Conservation (phyloP, 1,284 basidiomycete genomes). For the Thecaphora frezii region DNA sequence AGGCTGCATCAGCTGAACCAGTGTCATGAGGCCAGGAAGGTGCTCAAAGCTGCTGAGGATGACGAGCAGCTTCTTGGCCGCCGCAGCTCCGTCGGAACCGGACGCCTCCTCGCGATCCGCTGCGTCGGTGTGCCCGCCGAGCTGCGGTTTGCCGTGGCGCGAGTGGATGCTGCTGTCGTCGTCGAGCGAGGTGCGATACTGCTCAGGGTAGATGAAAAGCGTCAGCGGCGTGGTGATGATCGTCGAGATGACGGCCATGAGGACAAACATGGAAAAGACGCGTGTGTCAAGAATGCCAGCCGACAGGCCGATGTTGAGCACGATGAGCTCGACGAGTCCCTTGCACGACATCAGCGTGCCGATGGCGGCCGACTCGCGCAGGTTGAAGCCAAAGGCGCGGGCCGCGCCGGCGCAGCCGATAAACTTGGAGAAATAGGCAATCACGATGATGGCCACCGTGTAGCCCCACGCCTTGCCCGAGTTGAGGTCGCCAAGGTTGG, state of each 20-base stretch:
- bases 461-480: slow-evolving; percentile 76
- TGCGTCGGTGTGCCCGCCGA: slow-evolving; percentile 5
- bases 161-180: slow-evolving; percentile 17
- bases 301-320: slow-evolving; percentile 82
- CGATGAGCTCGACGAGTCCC: slow-evolving; percentile 75
- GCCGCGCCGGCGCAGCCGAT: slow-evolving; percentile 65
- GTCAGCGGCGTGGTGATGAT: slow-evolving; percentile 87
- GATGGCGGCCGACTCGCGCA: slow-evolving; percentile 79
- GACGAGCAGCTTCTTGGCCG: slow-evolving; percentile 68
- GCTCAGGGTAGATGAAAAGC: slow-evolving; percentile 71
- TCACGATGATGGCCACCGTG: slow-evolving; percentile 74
- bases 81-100: slow-evolving; percentile 12
- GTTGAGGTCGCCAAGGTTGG: slow-evolving; percentile 70
- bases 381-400: slow-evolving; percentile 69
- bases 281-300: slow-evolving; percentile 74
- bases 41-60: slow-evolving; percentile 90
- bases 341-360: slow-evolving; percentile 92
- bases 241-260: slow-evolving; percentile 82
- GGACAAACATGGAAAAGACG: slow-evolving; percentile 81
- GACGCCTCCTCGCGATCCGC: slow-evolving; percentile 10
- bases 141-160: slow-evolving; percentile 14
- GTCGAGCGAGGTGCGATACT: slow-evolving; percentile 35
- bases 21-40: slow-evolving; percentile 66
- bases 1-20: slow-evolving; percentile 63
- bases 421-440: slow-evolving; percentile 78